Base-by-base conservation (phyloP, 1,284 basidiomycete species). In the Trametes pubescens region DNA sequence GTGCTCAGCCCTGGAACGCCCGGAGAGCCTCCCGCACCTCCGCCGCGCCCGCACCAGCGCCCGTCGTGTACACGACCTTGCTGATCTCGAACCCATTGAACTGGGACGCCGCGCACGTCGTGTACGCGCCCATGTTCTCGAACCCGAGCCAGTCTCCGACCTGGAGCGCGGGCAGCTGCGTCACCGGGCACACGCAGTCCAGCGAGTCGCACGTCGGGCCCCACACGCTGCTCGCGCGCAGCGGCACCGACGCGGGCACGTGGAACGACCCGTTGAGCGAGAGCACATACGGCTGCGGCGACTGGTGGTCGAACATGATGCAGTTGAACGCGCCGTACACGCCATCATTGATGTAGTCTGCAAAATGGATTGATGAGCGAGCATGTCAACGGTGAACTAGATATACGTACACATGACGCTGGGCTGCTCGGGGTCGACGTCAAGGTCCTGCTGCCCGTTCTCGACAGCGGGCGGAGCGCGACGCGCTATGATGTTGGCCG, bases 271-370 rank as follows among this genome's bases (percentile, higher is more conserved):
- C 76, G 66, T 79, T 69, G 66, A 79, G 72, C 68, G 78, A 76
- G 57, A 92, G 80, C 51, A 90, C 88, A 78, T 88, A 86, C 46
- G 91, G 91, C 73, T 90, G 82, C 48, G 90, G 89, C 68, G 85
- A 81, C 74, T 91, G 90, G 78, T 92, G 91, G 77, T 92, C 86
- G 78, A 92, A 93, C 77, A 92, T 82, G 79, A 91, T 89, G 78
- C 89, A 92, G 86, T 99, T 99, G 87, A 99, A 99, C 22, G 97
- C 93, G 59, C 97, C 96, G 79, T 99, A 99, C 46, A 98, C 94
- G 51, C 96, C 96, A 77, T 98, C 96, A 80, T 96, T 98, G 86
- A 98, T 94, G 82, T 98, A 98, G 82, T 97, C 94, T 95, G 64
- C 51, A 58, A 54, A 21, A 22, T 14, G 58, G 7, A 26, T 49